These are phyloP conservation scores for Ascochyta koolunga DNA, from an alignment of 2,329 filamentous ascomycete genomes.

Conservation along the genomic window DNA sequence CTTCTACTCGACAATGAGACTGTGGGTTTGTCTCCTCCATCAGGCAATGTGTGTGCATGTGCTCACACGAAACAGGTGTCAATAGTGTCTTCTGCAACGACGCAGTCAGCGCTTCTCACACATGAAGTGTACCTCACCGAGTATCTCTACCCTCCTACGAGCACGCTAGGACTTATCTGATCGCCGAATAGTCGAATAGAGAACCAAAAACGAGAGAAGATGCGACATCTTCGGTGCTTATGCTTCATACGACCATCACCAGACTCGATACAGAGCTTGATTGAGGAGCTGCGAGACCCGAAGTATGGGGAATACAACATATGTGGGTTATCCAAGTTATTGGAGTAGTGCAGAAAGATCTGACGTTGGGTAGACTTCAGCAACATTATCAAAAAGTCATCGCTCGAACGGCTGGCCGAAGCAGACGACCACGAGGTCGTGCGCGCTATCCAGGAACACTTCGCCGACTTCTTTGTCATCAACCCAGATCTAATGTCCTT, in stretches of 20 bases:
- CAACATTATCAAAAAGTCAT: slow-evolving; percentile 96
- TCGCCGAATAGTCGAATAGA: slow-evolving; percentile 69
- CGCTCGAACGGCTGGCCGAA: slow-evolving; percentile 90
- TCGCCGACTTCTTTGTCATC: slow-evolving; percentile 92
- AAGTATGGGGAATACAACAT: slow-evolving; percentile 98
- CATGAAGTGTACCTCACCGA: slow-evolving; percentile 99
- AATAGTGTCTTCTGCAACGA: slow-evolving; percentile 93
- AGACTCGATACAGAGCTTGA: slow-evolving; percentile 89
- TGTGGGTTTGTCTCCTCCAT: slow-evolving; percentile 59
- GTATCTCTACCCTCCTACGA: slow-evolving; percentile 37
- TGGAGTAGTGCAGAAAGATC: not conserved
- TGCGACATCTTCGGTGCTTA: slow-evolving; percentile 93
- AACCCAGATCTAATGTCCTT: slow-evolving; percentile 93
- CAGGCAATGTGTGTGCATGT: slow-evolving; percentile 9
- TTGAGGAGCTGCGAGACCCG: slow-evolving; percentile 93
- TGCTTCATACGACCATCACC: slow-evolving; percentile 92
- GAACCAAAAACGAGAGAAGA: slow-evolving; percentile 89
- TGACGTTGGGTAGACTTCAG: slow-evolving; percentile 72
- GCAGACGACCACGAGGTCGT: slow-evolving; percentile 98
- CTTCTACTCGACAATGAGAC: slow-evolving; percentile 92
- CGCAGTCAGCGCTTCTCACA: slow-evolving; percentile 90
- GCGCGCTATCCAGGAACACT: slow-evolving; percentile 91
- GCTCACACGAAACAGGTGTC: slow-evolving; percentile 64
- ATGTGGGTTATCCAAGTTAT: slow-evolving; percentile 54
- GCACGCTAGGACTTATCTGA: slow-evolving; percentile 28